Conservation (phyloP, 768 basidiomycete species). For the Sutorius australiensis region DNA sequence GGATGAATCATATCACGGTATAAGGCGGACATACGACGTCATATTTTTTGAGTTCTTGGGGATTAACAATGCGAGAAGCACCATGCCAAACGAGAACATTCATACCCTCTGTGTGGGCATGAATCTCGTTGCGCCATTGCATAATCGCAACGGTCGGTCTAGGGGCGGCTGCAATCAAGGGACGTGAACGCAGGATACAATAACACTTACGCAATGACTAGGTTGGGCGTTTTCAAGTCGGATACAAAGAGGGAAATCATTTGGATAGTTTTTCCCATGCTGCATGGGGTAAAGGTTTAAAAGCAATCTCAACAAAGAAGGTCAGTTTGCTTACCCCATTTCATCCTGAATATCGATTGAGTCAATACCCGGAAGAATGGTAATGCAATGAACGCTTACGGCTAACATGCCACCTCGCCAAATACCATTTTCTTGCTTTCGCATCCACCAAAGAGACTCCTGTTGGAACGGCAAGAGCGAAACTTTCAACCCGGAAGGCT, state of each 20-base stretch:
- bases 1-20: neutral
- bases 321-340: constrained; percentile 65
- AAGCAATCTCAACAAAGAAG: neutral
- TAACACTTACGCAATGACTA: constrained; percentile 82
- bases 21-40: constrained; percentile 64
- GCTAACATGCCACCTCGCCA: constrained; percentile 95
- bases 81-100: constrained; percentile 95
- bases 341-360: constrained; percentile 49
- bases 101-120: constrained; percentile 76
- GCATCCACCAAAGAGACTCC: constrained; percentile 96
- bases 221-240: constrained; percentile 73
- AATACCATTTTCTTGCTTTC: constrained; percentile 78
- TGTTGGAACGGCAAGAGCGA: constrained; percentile 90
- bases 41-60: constrained; percentile 69
- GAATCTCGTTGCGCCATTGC: constrained; percentile 95
- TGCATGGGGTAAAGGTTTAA: constrained; percentile 26
- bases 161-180: neutral
- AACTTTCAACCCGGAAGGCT: constrained; percentile 80
- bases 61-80: constrained; percentile 59
- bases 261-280: constrained; percentile 96
- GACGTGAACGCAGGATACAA: neutral
- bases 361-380: constrained; percentile 6
- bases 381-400: constrained; percentile 40
- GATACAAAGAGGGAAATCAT: constrained; percentile 87
- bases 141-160: constrained; percentile 54